Evolutionary conservation across 2,329 filamentous ascomycete species (phyloP), one percentile per base, ranked within the genome.

Genomic region (Ambrosiella cleistominuta): DNA sequence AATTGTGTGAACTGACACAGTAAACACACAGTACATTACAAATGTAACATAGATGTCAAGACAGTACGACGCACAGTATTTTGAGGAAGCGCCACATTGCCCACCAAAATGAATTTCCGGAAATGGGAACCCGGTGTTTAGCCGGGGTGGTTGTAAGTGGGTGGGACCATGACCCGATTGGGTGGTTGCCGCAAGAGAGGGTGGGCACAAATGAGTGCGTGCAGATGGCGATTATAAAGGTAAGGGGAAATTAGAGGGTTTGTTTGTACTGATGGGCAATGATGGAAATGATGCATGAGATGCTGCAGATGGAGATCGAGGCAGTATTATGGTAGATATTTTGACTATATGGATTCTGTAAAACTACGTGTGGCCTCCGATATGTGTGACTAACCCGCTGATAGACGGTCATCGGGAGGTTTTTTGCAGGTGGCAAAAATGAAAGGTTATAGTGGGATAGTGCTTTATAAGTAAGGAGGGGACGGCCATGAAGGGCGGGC

Each of bases 41-140:
- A n/a, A n/a, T 2, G 8, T 35, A 3, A 6, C 27, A n/a, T n/a
- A 7, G 2, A 7, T 35, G 11, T 27, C 11, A 8, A 8, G 2
- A 51, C 47, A 51, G 19, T 36, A 11, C 7, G n/a, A 9, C 17
- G 17, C 47, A 51, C 37, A 42, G 15, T 56, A 17, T 17, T 56
- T 57, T 57, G 12, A 42, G 52, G 38, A n/a, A 42, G 38, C 52
- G 38, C 52, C 52, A 54, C 52, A 44, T 37, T 42, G 52, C 52
- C 52, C 52, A 42, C 40, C 17, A 12, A 54, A 38, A 36, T 11
- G 39, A n/a, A 54, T 42, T 17, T 54, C 52, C n/a, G 52, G 38
- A 42, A 54, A 42, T n/a, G 52, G 52, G 11, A 11, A 19, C 37
- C 52, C 52, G 52, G 52, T 15, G 38, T 42, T 54, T 54, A 54